Evolutionary conservation across 73 alveolate species (phyloP), one percentile per base, ranked within the genome.

Genomic region (Diophrys appendiculata): DNA sequence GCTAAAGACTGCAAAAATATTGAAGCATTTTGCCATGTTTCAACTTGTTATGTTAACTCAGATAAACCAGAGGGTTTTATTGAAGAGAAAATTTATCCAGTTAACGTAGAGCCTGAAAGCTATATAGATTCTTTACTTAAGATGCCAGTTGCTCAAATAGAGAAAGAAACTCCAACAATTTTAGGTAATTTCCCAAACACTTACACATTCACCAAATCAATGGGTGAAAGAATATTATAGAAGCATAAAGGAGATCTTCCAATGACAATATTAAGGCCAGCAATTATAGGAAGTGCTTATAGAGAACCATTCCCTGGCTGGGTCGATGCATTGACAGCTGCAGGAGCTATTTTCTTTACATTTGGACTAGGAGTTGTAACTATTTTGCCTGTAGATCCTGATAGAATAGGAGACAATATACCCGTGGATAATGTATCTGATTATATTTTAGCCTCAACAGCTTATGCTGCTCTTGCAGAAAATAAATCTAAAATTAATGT

Each of bases 271-370:
- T 69, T 77, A 11, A 80, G 99, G 52, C 99, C 99, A 27, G 78
- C 98, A 1, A 94, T 94, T 79, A 86, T 94, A 29, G 96, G 93
- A 0, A 80, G 96, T 29, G 68, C 95, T 30, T 80, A 90, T 74
- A 72, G 74, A n/a, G 91, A 92, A 64, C 99, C 99, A 14, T 33
- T 73, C 28, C 96, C 97, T 27, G 99, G 99, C 54, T 94, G 99
- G 99, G 84, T 93, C n/a, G 99, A 94, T 67, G 78, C 94, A 53
- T 65, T 94, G 0, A 86, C 96, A 27, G 99, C 99, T 26, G 96
- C 97, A 28, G 95, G 96, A 33, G 95, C 99, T 2, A 65, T 92
- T 56, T 82, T 81, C 72, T 75, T 94, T 22, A 72, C 87, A 65
- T 93, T 79, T 2, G 91, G 96, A 30, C 72, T 92, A 31, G 98